Evolutionary conservation across 2,329 filamentous ascomycete genomes (phyloP).

Genomic region (Fusarium sp.): DNA sequence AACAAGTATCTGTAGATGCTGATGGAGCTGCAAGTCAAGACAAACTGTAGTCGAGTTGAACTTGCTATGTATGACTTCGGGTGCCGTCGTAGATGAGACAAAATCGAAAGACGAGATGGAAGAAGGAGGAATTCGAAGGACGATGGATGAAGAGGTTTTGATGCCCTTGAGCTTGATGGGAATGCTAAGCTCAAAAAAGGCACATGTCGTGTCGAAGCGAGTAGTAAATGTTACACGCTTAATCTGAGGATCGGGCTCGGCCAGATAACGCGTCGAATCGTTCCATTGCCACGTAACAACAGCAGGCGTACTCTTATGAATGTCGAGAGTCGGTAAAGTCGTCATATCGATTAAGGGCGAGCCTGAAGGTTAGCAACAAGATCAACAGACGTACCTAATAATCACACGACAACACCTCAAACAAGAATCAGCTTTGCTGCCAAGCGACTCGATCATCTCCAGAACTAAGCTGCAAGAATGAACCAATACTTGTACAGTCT

Average conservation of each 20-base stretch:
- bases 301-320: conserved; percentile 1
- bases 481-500: neutral
- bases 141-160: neutral
- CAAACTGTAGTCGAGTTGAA: neutral
- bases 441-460: neutral
- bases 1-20: conserved; percentile 2
- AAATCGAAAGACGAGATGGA: neutral
- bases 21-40: conserved; percentile 2
- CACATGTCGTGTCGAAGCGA: neutral
- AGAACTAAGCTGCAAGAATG: neutral
- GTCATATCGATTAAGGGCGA: neutral
- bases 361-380: neutral
- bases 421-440: neutral
- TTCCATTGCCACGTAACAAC: conserved; percentile 1
- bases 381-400: neutral
- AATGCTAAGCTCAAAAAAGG: conserved; percentile 13
- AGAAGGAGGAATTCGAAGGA: neutral
- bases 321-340: neutral
- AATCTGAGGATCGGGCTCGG: neutral
- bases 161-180: conserved; percentile 18
- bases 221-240: conserved; percentile 2
- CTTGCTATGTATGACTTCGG: conserved; percentile 1
- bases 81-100: neutral
- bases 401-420: neutral
- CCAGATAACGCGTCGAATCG: neutral